Conservation (phyloP, 2,329 filamentous ascomycete genomes). For the Fusarium equiseti region DNA sequence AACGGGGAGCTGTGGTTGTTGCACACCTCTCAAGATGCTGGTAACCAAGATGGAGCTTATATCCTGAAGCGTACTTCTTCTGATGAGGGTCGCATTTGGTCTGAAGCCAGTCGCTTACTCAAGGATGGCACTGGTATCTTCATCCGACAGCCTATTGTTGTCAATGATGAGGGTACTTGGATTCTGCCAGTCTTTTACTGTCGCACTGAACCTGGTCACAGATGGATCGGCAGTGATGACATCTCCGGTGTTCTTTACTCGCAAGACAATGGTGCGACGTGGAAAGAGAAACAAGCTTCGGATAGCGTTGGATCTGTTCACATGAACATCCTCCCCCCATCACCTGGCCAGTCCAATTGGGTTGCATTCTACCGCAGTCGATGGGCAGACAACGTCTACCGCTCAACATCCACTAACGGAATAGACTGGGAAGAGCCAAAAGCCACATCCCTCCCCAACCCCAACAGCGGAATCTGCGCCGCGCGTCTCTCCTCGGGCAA, state of each 20-base stretch:
- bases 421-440: conserved; percentile 54
- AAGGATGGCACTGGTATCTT: conserved; percentile 53
- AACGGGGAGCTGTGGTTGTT: conserved; percentile 56
- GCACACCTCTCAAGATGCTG: conserved; percentile 59
- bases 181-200: conserved; percentile 59
- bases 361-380: conserved; percentile 57
- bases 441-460: conserved; percentile 56
- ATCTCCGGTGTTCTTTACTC: conserved; percentile 55
- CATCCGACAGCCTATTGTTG: conserved; percentile 56
- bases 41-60: conserved; percentile 58
- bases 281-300: conserved; percentile 54
- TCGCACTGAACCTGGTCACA: conserved; percentile 53
- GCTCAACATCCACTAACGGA: conserved; percentile 55
- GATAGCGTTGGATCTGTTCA: conserved; percentile 57
- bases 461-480: conserved; percentile 57
- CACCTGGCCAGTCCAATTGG: conserved; percentile 45
- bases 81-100: conserved; percentile 55
- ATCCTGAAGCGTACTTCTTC: conserved; percentile 54
- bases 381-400: conserved; percentile 59
- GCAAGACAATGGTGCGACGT: conserved; percentile 54
- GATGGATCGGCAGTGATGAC: conserved; percentile 61
- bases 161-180: conserved; percentile 55
- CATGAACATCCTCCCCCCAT: conserved; percentile 56
- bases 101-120: conserved; percentile 50
- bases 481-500: conserved; percentile 53